Base-by-base conservation (phyloP, 2,329 filamentous ascomycete species). In the Dryadomyces sulphureus region DNA sequence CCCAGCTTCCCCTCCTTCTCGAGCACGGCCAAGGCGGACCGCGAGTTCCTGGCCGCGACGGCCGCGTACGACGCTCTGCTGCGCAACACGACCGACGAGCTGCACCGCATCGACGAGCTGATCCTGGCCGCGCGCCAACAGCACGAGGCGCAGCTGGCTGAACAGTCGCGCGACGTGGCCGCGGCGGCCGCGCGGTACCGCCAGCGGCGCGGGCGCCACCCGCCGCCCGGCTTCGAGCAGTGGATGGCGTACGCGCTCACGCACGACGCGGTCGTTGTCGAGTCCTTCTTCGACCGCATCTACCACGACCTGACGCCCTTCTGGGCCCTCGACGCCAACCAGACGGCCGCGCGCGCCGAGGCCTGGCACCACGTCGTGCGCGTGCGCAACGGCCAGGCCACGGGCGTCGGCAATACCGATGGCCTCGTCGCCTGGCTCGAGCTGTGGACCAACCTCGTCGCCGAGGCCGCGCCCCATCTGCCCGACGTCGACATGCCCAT, bases 401-500 rank as follows among this genome's bases (percentile, higher is more conserved):
- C 46, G 5, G 57, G 56, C 11, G 57, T 60, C 8, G 68, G 68
- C n/a, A 57, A 69, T 38, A 59, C 58, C 16, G 56, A 60, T 22
- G 60, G 57, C 24, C 62, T 58, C 27, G 68, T 69, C 21, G 59
- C 62, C 4, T 71, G 68, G 65, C 53, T 72, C 38, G 55, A 68
- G 54, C 59, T 65, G 20, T 74, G 70, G 70, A 65, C 66, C 2
- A 55, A 59, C 4, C 61, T 77, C 12, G 67, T 79, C 20, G 53
- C 56, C 2, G 69, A 72, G 47, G 73, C 78, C 32, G 68, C 72
- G 22, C 56, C 66, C 14, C 62, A 68, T 43, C 57, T 82, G 20
- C 78, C 77, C 5, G 77, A 82, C 50, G 72, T 82, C 57, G 77
- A 81, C 56, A 79, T 81, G 64, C 72, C 77, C 11, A 74, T 81